Base-by-base conservation (phyloP, 2,329 filamentous ascomycete species). In the Pseudogymnoascus sp. region DNA sequence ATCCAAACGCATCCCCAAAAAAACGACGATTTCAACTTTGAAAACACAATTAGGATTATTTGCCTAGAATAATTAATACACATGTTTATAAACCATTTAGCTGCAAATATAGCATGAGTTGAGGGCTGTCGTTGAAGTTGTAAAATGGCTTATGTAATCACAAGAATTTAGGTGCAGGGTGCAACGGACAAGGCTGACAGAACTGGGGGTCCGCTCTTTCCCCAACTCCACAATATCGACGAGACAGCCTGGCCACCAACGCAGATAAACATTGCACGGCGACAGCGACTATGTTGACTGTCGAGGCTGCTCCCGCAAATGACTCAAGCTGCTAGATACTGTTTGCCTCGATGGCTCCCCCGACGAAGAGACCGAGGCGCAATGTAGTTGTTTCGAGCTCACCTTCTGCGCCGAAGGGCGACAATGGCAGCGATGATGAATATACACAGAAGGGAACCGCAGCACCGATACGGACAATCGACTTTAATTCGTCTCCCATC, bases 311-410 rank as follows among this genome's bases (percentile, higher is more conserved):
- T 56, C 28, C 28, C 12, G 18, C 50, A 34, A 56, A 56, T 56
- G 50, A 36, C 21, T 14, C 28, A 14, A 14, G n/a, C 10, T 34
- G n/a, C 28, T 56, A 56, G n/a, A 56, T 56, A 62, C 11, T 21
- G 34, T 12, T 36, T 46, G 59, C 50, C 50, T 40, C 38, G 18
- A 74, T 74, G 73, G 72, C 72, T 64, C 72, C 73, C 64, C 72
- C 73, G 64, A 66, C 70, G 42, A 75, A 73, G 63, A 69, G 84
- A 73, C 82, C 81, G 69, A 83, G 79, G 78, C 82, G 81, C 69
- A 85, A 82, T 73, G 75, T 82, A 69, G 73, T 84, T 65, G 60
- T 64, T 44, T 67, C 67, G 11, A 70, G 70, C 14, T 69, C 71
- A 46, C 64, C 67, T 14, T 78, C 78, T 50, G 81, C 50, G 23